A percentile compares a stretch with the other conserved stretches of the same genome.
Conservation (phyloP, 2,329 filamentous ascomycete genomes). For the Endothia cerciana region DNA sequence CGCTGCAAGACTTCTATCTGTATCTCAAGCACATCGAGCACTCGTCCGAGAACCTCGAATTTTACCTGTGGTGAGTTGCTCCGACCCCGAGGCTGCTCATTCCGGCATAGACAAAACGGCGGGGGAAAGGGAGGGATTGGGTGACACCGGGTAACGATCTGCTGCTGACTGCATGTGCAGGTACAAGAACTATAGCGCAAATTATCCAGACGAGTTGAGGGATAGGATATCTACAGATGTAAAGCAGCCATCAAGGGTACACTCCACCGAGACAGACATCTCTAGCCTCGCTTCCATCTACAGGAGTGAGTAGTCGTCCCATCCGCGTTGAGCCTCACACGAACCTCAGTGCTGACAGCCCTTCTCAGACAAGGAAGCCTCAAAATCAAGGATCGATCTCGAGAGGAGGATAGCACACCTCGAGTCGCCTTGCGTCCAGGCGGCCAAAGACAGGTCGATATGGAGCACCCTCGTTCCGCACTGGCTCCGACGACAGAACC, state of each 20-base stretch:
- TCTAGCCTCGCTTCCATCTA: conserved; percentile 9
- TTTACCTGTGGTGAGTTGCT: conserved; percentile 51
- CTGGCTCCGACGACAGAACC: conserved; percentile 4
- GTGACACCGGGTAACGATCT: not conserved
- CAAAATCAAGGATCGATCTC: conserved; percentile 22
- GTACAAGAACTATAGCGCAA: conserved; percentile 49
- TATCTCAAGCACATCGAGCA: conserved; percentile 55
- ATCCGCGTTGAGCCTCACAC: not conserved
- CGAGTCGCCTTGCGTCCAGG: conserved; percentile 24
- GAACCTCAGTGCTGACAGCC: not conserved
- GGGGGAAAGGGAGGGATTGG: too few species aligned
- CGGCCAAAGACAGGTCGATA: conserved; percentile 11
- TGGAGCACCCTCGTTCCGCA: conserved; percentile 12
- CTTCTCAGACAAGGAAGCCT: conserved; percentile 21
- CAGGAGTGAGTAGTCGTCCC: conserved; percentile 1
- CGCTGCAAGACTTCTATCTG: conserved; percentile 55
- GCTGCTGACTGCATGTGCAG: conserved; percentile 34
- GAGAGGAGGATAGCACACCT: conserved; percentile 24
- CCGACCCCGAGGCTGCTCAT: not conserved
- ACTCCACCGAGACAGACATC: conserved; percentile 7
- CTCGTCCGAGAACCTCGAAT: conserved; percentile 54
- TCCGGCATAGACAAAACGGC: not conserved
- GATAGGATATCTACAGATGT: conserved; percentile 11
- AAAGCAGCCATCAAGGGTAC: conserved; percentile 2
- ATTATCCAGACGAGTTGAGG: conserved; percentile 32